Conservation (phyloP, 2,329 filamentous ascomycete genomes). For the Arthrobotrys megalospora region DNA sequence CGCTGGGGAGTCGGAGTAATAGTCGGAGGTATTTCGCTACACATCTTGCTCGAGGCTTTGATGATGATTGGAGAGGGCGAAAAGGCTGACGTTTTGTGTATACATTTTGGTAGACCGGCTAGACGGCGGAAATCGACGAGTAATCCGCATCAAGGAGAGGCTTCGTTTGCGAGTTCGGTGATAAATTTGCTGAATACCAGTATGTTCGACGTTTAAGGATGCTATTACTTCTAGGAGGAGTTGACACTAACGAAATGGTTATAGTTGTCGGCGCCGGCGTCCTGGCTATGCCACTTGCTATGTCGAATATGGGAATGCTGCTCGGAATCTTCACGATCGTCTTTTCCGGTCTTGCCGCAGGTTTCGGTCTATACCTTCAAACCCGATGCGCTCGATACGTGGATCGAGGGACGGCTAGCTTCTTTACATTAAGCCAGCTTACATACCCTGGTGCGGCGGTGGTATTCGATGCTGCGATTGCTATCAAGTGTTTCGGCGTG, state of each 20-base stretch:
- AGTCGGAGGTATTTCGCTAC: conserved; percentile 43
- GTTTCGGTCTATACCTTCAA: conserved; percentile 95
- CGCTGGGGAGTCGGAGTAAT: conserved; percentile 52
- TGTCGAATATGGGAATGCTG: conserved; percentile 94
- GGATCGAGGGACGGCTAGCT: conserved; percentile 88
- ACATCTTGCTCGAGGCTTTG: neutral
- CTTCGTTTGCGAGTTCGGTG: conserved; percentile 89
- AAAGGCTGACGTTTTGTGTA: conserved; percentile 31
- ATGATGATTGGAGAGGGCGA: neutral
- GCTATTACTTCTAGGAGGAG: neutral
- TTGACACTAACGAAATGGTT: conserved; percentile 49
- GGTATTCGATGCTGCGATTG: conserved; percentile 94
- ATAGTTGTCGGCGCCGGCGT: conserved; percentile 93
- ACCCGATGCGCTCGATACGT: conserved; percentile 93
- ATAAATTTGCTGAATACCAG: conserved; percentile 98
- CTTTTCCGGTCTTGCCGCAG: conserved; percentile 90
- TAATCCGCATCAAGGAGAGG: conserved; percentile 74
- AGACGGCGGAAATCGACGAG: conserved; percentile 57
- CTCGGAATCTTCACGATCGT: conserved; percentile 86
- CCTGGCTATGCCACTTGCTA: conserved; percentile 92
- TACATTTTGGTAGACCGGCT: conserved; percentile 33
- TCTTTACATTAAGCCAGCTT: conserved; percentile 96
- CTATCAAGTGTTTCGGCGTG: conserved; percentile 89
- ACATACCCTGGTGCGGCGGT: conserved; percentile 97
- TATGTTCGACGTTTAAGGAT: conserved; percentile 69